A percentile compares a stretch with the other conserved stretches of the same genome.
phyloP scores from a whole-genome alignment of 257 asterid species.

The Penstemon barbatus region DNA sequence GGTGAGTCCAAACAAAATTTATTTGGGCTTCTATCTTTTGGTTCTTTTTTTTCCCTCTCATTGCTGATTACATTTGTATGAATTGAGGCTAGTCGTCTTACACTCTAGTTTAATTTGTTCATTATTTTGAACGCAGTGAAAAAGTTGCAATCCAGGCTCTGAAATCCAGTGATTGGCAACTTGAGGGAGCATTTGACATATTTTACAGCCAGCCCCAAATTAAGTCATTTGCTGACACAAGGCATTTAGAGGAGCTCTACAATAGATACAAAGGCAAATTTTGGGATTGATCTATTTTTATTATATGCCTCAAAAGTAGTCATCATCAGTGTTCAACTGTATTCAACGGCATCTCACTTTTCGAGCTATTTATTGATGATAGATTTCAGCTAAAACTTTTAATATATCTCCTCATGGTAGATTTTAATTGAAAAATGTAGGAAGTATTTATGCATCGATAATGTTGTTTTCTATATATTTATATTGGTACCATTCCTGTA shows the following conservation, averaged over 20 bases:
- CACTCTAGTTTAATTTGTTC: slow-evolving; percentile 19
- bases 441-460: not conserved
- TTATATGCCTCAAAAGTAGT: not conserved
- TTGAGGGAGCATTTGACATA: slow-evolving; percentile 94
- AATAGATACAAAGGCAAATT: slow-evolving; percentile 81
- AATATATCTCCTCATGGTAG: too few relatives aligned
- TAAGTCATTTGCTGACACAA: slow-evolving; percentile 76
- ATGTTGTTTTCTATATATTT: not conserved
- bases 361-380: slow-evolving; percentile 16
- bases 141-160: slow-evolving; percentile 82
- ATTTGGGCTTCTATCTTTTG: slow-evolving; percentile 16
- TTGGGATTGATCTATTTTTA: not conserved
- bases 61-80: not conserved
- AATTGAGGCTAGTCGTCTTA: slow-evolving; percentile 13
- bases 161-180: slow-evolving; percentile 93
- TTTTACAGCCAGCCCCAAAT: slow-evolving; percentile 85
- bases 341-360: slow-evolving; percentile 21
- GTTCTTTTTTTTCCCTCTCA: not conserved
- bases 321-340: not conserved
- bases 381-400: not conserved
- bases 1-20: slow-evolving; percentile 8
- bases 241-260: slow-evolving; percentile 92
- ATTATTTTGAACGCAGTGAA: slow-evolving; percentile 58
- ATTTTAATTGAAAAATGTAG: not conserved
- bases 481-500: slow-evolving; percentile 12